phyloP scores from a whole-genome alignment of 1,284 basidiomycete species.

The Trametes pubescens region DNA sequence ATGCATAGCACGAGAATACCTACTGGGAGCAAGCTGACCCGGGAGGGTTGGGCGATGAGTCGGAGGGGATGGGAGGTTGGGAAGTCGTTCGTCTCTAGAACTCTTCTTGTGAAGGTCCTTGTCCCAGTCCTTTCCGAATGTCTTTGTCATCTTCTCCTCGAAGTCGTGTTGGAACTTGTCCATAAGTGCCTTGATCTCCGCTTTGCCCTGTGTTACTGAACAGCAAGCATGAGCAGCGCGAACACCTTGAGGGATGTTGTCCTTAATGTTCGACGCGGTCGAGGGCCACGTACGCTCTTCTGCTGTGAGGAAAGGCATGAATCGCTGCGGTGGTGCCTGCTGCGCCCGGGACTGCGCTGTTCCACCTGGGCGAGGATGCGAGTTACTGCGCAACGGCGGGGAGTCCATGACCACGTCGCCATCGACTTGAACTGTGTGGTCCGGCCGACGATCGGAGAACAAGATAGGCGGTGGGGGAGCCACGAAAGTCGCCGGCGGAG shows the following conservation, averaged over 20 bases:
- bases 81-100: conserved; percentile 9
- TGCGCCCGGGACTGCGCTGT: conserved; percentile 18
- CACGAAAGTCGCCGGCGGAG: conserved; percentile 14
- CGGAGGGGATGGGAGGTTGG: conserved; percentile 22
- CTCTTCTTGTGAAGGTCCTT: neutral
- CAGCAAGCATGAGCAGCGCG: conserved; percentile 50
- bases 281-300: neutral
- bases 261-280: neutral
- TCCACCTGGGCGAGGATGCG: conserved; percentile 25
- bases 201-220: conserved; percentile 58
- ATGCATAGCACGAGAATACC: neutral
- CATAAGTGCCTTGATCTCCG: conserved; percentile 54
- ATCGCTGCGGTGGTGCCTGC: conserved; percentile 16
- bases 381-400: neutral
- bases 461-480: conserved; percentile 35
- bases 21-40: neutral
- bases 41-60: conserved; percentile 16
- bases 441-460: conserved; percentile 20
- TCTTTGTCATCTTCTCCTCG: conserved; percentile 54
- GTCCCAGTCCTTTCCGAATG: conserved; percentile 50
- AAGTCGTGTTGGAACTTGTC: conserved; percentile 68
- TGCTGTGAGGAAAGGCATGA: neutral
- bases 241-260: neutral
- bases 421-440: neutral
- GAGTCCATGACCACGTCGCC: conserved; percentile 27